Evolutionary conservation across 805 yeast genomes (phyloP), one percentile per base, ranked within the genome.

Genomic region (Kodamaea leandrae): DNA sequence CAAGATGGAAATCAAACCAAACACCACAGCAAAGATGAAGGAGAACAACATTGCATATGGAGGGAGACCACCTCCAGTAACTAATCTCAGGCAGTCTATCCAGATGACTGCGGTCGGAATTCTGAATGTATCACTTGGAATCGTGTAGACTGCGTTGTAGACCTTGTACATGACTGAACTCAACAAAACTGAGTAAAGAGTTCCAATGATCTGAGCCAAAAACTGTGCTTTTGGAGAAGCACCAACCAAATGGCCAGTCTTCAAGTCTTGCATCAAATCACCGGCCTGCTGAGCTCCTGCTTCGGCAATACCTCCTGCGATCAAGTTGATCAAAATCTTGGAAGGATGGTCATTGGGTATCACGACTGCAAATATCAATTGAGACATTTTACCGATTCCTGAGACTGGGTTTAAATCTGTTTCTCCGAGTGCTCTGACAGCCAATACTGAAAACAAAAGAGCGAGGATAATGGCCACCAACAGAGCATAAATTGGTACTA

Each of bases 251-350:
- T 86, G 91, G 0, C 98, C 98, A 0, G 99, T 90, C 60, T 93
- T 93, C 51, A 91, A 71, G 64, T 93, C 98, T 66, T 91, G 99
- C 96, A 93, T 86, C 56, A 91, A 71, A 63, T 91, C 99, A 21
- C 99, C 98, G 2, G 98, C 97, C 64, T 91, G 99, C 65, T 93
- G 98, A 2, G 99, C 96, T 6, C 98, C 98, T 0, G 98, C 97
- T 65, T 91, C 99, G 1, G 98, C 95, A 30, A 91, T 82, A 10
- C 96, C 99, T 13, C 99, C 99, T 3, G 97, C 96, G 1, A 91
- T 84, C 36, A 91, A 68, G 57, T 91, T 93, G 33, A 88, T 80
- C 29, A 91, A 65, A 4, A 93, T 87, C 8, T 88, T 78, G 2
- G 95, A 89, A 1, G 95, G 95, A 43, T 82, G 85, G 33, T 69